These are phyloP conservation scores for Cyberlindnera veronae DNA, from an alignment of 805 yeast genomes.

Conservation along the genomic window DNA sequence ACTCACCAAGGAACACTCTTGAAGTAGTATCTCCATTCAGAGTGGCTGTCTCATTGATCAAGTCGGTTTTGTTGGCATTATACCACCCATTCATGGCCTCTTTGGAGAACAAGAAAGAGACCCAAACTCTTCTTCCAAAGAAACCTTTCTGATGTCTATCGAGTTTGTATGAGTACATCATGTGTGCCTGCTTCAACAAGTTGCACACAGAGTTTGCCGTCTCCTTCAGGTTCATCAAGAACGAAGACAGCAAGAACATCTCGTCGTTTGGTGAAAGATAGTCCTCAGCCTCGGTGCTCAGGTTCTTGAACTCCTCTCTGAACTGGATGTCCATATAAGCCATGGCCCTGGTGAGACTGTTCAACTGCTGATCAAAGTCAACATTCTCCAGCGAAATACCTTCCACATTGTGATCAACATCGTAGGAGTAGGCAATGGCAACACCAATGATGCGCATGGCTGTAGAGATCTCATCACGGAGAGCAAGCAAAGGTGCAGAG, in stretches of 20 bases:
- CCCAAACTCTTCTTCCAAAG: conserved; percentile 41
- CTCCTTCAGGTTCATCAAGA: conserved; percentile 44
- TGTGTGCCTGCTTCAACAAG: conserved; percentile 31
- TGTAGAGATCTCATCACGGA: conserved; percentile 34
- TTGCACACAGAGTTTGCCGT: conserved; percentile 31
- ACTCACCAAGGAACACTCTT: conserved; percentile 10
- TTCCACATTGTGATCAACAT: conserved; percentile 29
- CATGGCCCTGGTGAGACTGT: conserved; percentile 30
- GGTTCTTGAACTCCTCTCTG: conserved; percentile 32
- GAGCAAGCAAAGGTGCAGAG: conserved; percentile 29
- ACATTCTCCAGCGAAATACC: conserved; percentile 21
- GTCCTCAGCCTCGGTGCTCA: conserved; percentile 24
- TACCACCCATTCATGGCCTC: conserved; percentile 37
- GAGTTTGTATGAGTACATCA: conserved; percentile 30
- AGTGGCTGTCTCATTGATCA: conserved; percentile 32
- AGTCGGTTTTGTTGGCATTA: conserved; percentile 21
- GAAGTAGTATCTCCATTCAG: conserved; percentile 29
- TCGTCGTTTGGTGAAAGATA: conserved; percentile 45
- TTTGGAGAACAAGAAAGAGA: conserved; percentile 35
- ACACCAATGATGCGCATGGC: conserved; percentile 32
- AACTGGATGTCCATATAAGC: conserved; percentile 33
- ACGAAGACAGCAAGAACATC: conserved; percentile 46
- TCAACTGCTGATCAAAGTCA: conserved; percentile 27
- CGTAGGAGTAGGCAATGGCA: conserved; percentile 37
- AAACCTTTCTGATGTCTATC: conserved; percentile 33